phyloP scores from a whole-genome alignment of 352 stramenopile genomes.

The Globisporangium iwayamae region DNA sequence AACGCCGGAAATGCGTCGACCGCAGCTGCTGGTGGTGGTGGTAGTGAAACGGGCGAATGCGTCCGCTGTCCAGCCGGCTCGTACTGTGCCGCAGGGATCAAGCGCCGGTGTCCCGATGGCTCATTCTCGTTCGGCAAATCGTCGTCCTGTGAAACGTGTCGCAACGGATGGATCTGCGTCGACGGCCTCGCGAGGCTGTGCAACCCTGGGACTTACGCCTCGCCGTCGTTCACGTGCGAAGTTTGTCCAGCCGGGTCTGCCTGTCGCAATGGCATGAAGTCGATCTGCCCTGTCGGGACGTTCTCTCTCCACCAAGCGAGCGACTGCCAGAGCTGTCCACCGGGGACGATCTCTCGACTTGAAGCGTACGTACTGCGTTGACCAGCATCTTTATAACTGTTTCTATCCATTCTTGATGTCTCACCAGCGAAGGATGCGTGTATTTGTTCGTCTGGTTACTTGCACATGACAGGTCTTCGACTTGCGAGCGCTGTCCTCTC shows the following conservation, averaged over 20 bases:
- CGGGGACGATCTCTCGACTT: constrained; percentile 43
- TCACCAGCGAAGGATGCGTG: too few relatives aligned
- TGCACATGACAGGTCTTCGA: constrained; percentile 24
- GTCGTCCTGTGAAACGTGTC: constrained; percentile 44
- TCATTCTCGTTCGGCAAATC: constrained; percentile 63
- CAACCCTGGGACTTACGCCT: constrained; percentile 49
- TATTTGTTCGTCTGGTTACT: neutral
- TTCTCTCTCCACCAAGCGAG: constrained; percentile 42
- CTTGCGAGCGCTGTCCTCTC: constrained; percentile 38
- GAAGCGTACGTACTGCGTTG: constrained; percentile 28
- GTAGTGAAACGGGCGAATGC: constrained; percentile 21
- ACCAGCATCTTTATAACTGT: neutral
- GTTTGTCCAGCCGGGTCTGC: constrained; percentile 47
- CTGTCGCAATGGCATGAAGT: constrained; percentile 58
- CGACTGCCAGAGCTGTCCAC: constrained; percentile 54
- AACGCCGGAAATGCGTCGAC: neutral
- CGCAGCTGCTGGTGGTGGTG: neutral
- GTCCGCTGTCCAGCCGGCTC: constrained; percentile 54
- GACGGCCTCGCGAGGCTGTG: constrained; percentile 49
- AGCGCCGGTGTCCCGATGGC: constrained; percentile 35
- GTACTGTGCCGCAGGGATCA: constrained; percentile 56
- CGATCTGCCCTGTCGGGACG: constrained; percentile 31
- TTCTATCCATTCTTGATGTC: too few relatives aligned
- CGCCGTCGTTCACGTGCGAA: constrained; percentile 29
- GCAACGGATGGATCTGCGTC: constrained; percentile 62